These are phyloP conservation scores for Neurospora hispaniola DNA, from an alignment of 495 filamentous ascomycete species.

Conservation along the genomic window DNA sequence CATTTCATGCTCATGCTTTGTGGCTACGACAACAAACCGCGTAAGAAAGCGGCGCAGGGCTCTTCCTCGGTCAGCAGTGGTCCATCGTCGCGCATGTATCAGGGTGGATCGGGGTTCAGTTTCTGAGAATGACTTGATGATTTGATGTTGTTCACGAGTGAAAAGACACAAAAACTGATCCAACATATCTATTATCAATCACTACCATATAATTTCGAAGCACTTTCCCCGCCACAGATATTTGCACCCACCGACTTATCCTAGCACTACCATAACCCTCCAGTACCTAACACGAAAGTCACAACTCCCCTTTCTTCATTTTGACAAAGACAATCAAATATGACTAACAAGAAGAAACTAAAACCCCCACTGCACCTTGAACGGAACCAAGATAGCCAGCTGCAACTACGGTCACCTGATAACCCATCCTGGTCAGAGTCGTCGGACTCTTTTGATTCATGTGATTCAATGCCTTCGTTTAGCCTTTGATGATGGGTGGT, in stretches of 20 bases:
- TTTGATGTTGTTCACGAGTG: background rate
- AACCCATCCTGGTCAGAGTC: background rate
- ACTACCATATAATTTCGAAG: background rate
- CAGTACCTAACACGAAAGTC: background rate
- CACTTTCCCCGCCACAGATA: background rate
- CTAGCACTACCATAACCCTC: background rate
- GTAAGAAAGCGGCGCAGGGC: background rate
- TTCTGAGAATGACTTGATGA: background rate
- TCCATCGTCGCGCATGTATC: background rate
- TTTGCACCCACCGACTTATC: background rate
- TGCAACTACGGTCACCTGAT: background rate
- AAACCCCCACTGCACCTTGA: background rate
- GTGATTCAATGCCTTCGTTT: background rate
- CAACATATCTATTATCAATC: background rate
- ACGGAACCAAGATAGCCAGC: background rate
- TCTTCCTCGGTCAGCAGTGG: background rate
- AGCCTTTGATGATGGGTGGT: background rate
- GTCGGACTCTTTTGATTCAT: background rate
- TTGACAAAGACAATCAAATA: background rate
- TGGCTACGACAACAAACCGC: slow-evolving; percentile 29
- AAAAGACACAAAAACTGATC: background rate
- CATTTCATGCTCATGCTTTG: slow-evolving; percentile 41
- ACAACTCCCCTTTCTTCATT: background rate
- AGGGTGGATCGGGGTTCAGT: background rate
- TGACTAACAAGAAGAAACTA: background rate